phyloP scores from a whole-genome alignment of 371 early-diverging fungal species.

The Blakeslea trispora region DNA sequence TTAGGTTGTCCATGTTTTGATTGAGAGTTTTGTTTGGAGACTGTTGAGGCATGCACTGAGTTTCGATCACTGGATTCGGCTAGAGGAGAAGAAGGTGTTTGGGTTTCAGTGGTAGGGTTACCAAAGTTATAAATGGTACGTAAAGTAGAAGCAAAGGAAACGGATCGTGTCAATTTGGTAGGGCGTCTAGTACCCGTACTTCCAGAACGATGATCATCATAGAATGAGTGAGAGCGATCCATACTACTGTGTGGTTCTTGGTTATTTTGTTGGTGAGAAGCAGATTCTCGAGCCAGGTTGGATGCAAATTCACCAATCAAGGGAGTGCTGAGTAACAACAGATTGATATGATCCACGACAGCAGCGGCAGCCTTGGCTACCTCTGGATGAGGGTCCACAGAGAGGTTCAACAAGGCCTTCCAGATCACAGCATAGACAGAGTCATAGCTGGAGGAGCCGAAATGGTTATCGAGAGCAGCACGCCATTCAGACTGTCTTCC shows the following conservation, averaged over 20 bases:
- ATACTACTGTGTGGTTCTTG: no score
- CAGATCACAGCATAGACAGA: conserved; percentile 69
- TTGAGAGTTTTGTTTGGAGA: neutral
- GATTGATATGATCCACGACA: conserved; percentile 77
- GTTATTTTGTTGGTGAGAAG: no score
- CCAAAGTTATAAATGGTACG: conserved; percentile 55
- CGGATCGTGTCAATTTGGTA: conserved; percentile 44
- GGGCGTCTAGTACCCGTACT: conserved; percentile 28
- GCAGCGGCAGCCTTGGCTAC: conserved; percentile 65
- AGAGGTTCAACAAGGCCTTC: conserved; percentile 77
- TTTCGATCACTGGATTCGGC: neutral
- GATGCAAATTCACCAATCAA: conserved; percentile 44
- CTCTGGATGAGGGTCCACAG: conserved; percentile 77
- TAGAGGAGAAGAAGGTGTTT: neutral
- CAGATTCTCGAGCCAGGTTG: conserved; percentile 34
- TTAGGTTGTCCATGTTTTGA: conserved; percentile 3
- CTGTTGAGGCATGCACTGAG: neutral
- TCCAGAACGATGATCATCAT: neutral
- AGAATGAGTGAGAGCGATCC: conserved; percentile 7
- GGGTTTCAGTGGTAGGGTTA: conserved; percentile 10
- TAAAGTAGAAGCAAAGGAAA: conserved; percentile 52
- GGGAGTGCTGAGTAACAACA: conserved; percentile 44
- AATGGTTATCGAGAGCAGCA: conserved; percentile 29
- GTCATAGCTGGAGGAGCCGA: conserved; percentile 47
- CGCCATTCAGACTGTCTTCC: conserved; percentile 35